Conservation (phyloP, 164 flowering plant species). For the Sedum album region DNA sequence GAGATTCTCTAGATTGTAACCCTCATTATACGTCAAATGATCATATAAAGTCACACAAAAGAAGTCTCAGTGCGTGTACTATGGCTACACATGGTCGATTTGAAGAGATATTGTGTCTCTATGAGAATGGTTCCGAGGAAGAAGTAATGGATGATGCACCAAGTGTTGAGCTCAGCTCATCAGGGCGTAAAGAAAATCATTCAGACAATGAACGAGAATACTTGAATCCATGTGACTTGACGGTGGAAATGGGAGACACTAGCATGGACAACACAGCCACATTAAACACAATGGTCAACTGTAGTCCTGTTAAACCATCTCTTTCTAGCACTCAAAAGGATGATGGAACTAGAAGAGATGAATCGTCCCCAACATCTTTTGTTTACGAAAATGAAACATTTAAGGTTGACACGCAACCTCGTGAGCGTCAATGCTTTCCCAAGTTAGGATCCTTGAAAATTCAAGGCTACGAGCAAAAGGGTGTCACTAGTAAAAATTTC, state of each 20-base stretch:
- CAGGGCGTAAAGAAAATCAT: constrained; percentile 28
- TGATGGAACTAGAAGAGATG: neutral
- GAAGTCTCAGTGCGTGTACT: constrained; percentile 29
- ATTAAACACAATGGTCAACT: neutral
- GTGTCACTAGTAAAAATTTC: neutral
- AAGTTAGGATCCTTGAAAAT: neutral
- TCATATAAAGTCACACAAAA: constrained; percentile 25
- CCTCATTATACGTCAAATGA: constrained; percentile 36
- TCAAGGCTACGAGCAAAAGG: neutral
- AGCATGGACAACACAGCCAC: constrained; percentile 3
- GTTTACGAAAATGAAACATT: neutral
- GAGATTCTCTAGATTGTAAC: constrained; percentile 31
- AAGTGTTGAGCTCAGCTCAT: constrained; percentile 39
- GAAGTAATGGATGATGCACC: constrained; percentile 27
- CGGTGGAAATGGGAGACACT: constrained; percentile 11
- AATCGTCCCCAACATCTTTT: neutral
- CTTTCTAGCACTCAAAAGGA: neutral
- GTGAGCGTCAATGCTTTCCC: neutral
- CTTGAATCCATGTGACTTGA: constrained; percentile 9
- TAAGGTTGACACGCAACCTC: neutral
- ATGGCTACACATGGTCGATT: constrained; percentile 70
- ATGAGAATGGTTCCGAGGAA: constrained; percentile 39
- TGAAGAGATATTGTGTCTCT: constrained; percentile 56
- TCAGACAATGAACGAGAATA: constrained; percentile 31
- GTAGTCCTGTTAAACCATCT: neutral